phyloP scores from a whole-genome alignment of 805 yeast genomes.

The Cyberlindnera xylosilytica region DNA sequence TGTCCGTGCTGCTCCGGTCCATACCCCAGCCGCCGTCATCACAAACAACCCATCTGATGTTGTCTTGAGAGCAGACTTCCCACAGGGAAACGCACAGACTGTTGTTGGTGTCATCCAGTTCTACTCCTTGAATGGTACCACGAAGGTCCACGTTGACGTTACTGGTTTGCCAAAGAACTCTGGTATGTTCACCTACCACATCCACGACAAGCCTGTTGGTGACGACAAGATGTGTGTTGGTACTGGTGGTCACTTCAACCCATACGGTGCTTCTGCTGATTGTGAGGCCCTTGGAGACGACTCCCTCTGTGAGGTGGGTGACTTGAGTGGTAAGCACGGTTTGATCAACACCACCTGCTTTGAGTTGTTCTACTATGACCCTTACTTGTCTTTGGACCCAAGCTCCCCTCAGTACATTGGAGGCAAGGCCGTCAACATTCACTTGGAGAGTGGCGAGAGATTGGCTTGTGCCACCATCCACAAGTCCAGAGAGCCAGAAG shows the following conservation, averaged over 20 bases:
- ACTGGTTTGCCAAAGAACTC: slow-evolving; percentile 65
- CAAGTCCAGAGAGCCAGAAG: slow-evolving; percentile 28
- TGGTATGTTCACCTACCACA: slow-evolving; percentile 69
- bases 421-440: slow-evolving; percentile 55
- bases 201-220: slow-evolving; percentile 59
- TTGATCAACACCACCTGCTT: slow-evolving; percentile 66
- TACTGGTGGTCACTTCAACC: slow-evolving; percentile 60
- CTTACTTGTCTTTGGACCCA: slow-evolving; percentile 59
- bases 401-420: slow-evolving; percentile 55
- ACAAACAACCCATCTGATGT: slow-evolving; percentile 25
- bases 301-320: slow-evolving; percentile 66
- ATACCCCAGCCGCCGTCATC: slow-evolving; percentile 15
- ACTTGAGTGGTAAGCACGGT: slow-evolving; percentile 77
- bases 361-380: slow-evolving; percentile 60
- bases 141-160: slow-evolving; percentile 65
- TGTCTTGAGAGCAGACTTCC: slow-evolving; percentile 30
- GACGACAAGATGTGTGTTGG: slow-evolving; percentile 48
- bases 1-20: slow-evolving; percentile 10
- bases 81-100: slow-evolving; percentile 29
- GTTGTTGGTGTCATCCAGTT: slow-evolving; percentile 56
- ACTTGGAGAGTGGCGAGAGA: slow-evolving; percentile 47
- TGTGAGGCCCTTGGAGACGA: slow-evolving; percentile 53
- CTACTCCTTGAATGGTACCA: slow-evolving; percentile 55
- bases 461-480: slow-evolving; percentile 62
- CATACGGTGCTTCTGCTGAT: slow-evolving; percentile 51